Evolutionary conservation across 2,329 filamentous ascomycete genomes (phyloP).

Genomic region (Ilyonectria mors-panacis): DNA sequence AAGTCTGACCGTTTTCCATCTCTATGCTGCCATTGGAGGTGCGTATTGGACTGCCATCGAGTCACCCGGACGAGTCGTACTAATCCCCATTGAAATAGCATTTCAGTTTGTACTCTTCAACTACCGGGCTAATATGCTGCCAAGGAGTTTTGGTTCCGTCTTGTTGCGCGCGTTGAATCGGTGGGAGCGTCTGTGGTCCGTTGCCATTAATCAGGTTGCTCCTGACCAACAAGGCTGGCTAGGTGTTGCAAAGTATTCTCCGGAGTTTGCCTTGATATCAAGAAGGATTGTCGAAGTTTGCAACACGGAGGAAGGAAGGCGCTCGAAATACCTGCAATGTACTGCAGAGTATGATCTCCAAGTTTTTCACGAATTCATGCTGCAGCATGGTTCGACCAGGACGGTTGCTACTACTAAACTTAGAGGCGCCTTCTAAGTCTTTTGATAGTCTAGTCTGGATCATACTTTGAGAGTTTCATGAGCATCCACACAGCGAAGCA

Average conservation of each 20-base stretch:
- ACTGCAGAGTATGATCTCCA: too few species aligned
- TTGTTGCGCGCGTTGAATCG: slow-evolving; percentile 26
- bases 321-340: too few species aligned
- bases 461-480: too few species aligned
- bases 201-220: not conserved
- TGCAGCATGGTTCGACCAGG: too few species aligned
- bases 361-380: too few species aligned
- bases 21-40: too few species aligned
- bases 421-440: too few species aligned
- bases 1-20: too few species aligned
- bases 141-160: not conserved
- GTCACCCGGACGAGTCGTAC: not conserved
- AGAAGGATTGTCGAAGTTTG: slow-evolving; percentile 23
- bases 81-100: slow-evolving; percentile 1
- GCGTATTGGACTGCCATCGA: too few species aligned
- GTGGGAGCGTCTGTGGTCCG: slow-evolving; percentile 31
- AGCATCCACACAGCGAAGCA: too few species aligned
- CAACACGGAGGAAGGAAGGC: not conserved
- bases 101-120: slow-evolving; percentile 28
- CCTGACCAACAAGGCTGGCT: slow-evolving; percentile 26
- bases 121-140: not conserved
- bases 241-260: slow-evolving; percentile 26
- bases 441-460: too few species aligned
- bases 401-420: too few species aligned
- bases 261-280: slow-evolving; percentile 25